phyloP scores from a whole-genome alignment of 2,329 filamentous ascomycete species.

The Cordyceps cateniannulata region DNA sequence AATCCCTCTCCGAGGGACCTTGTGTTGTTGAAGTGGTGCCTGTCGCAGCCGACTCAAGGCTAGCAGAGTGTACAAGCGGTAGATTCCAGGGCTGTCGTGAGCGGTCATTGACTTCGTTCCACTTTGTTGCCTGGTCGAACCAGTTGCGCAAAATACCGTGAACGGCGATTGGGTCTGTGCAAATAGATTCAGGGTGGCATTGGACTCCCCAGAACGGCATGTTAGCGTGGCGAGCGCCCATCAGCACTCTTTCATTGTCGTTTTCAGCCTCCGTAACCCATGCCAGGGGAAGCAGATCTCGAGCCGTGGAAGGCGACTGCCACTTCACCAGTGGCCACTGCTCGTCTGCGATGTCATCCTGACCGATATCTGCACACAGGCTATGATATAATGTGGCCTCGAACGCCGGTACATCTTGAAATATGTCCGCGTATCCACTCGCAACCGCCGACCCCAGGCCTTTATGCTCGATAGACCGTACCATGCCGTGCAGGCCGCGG shows the following conservation, averaged over 20 bases:
- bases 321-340: slow-evolving; percentile 36
- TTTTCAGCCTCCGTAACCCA: slow-evolving; percentile 48
- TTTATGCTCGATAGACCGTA: slow-evolving; percentile 59
- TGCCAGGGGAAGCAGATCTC: slow-evolving; percentile 50
- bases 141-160: slow-evolving; percentile 64
- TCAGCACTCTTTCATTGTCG: slow-evolving; percentile 53
- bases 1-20: slow-evolving; percentile 17
- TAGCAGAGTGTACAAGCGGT: slow-evolving; percentile 15
- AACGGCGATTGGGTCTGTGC: slow-evolving; percentile 60
- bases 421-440: slow-evolving; percentile 50
- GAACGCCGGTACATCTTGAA: slow-evolving; percentile 52
- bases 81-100: slow-evolving; percentile 7
- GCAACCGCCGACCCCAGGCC: slow-evolving; percentile 5
- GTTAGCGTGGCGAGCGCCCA: slow-evolving; percentile 62
- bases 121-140: slow-evolving; percentile 59
- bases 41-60: slow-evolving; percentile 18
- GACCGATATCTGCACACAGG: slow-evolving; percentile 48
- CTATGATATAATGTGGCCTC: slow-evolving; percentile 74
- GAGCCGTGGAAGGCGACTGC: slow-evolving; percentile 27
- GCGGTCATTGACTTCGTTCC: slow-evolving; percentile 40
- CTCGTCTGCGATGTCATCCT: slow-evolving; percentile 30
- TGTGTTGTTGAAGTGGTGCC: neutral
- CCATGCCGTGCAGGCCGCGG: slow-evolving; percentile 78
- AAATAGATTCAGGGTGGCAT: slow-evolving; percentile 86
- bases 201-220: slow-evolving; percentile 83